Base-by-base conservation (phyloP, 768 basidiomycete species). In the Pleurotus ostreatus region DNA sequence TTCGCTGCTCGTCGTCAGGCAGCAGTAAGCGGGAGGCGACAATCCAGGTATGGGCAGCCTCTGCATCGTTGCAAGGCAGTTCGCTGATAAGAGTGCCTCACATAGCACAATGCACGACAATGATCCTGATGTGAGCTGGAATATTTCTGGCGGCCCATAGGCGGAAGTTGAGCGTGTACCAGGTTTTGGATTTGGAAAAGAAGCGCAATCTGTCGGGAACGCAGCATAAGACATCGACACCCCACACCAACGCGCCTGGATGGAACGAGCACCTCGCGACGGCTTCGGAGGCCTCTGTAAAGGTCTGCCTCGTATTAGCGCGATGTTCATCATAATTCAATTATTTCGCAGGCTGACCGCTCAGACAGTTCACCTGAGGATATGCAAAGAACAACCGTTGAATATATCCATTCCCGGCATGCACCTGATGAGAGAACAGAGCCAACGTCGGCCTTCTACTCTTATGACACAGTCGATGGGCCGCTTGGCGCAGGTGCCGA, bases 181-280 rank as follows among this genome's bases (percentile, higher is more conserved):
- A 84, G 79, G 60, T 77, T 9, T 68, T 85, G 18, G 81, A 82
- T 55, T 63, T 62, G 15, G 81, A 85, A 63, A 87, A 86, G 59
- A 65, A 60, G 11, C 73, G 78, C n/a, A 81, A 81, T 61, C 66
- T 82, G 40, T 63, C 73, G 18, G 69, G 71, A 5, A 63, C 65
- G 3, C 77, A 81, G 26, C 71, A 80, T 62, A 70, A 70, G 58
- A 79, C 74, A 1, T 76, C 80, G 2, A 74, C 81, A 1, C 76
- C 80, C 8, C 76, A 79, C 55, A 60, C 75, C 9, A 65, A 80
- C 59, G 84, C 86, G 0, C 86, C 85, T 2, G 87, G 86, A 1
- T 89, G 87, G 87, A 88, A 88, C 59, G 87, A 89, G 61, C 66
- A 68, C 22, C 77, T 89, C 11, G 87, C 87, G 0, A 78, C 76